Evolutionary conservation across 148 eudicot species (phyloP).

Genomic region (Rhododendron molle): DNA sequence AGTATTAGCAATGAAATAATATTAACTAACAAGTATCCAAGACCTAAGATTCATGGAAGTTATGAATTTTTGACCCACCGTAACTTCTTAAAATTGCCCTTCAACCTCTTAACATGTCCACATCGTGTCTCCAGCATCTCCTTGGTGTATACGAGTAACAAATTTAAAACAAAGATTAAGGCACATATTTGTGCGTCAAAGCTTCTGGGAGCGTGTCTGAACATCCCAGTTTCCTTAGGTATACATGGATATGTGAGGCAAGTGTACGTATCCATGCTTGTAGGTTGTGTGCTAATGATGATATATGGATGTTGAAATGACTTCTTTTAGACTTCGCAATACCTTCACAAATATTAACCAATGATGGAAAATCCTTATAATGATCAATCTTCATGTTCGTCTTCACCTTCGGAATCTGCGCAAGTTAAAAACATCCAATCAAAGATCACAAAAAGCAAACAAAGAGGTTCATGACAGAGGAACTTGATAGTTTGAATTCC

Average conservation of each 20-base stretch:
- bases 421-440: slow-evolving; percentile 1
- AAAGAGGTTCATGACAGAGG: not conserved
- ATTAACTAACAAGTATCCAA: not conserved
- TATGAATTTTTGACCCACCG: not conserved
- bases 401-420: slow-evolving; percentile 81
- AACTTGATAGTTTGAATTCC: not conserved
- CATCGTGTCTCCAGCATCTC: not conserved
- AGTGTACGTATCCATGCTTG: not conserved
- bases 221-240: not conserved
- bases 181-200: not conserved
- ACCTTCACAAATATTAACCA: not conserved
- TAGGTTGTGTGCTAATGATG: not conserved
- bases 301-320: not conserved
- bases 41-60: not conserved
- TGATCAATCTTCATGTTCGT: slow-evolving; percentile 76
- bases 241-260: not conserved
- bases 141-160: not conserved
- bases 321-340: not conserved
- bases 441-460: not conserved
- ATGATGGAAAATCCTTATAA: not conserved
- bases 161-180: not conserved
- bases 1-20: not conserved
- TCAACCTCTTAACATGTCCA: not conserved
- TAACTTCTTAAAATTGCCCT: not conserved
- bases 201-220: not conserved